A percentile compares a stretch with the other conserved stretches of the same genome.
phyloP scores from a whole-genome alignment of 2,329 filamentous ascomycete genomes.

The Aspergillus intermedius region DNA sequence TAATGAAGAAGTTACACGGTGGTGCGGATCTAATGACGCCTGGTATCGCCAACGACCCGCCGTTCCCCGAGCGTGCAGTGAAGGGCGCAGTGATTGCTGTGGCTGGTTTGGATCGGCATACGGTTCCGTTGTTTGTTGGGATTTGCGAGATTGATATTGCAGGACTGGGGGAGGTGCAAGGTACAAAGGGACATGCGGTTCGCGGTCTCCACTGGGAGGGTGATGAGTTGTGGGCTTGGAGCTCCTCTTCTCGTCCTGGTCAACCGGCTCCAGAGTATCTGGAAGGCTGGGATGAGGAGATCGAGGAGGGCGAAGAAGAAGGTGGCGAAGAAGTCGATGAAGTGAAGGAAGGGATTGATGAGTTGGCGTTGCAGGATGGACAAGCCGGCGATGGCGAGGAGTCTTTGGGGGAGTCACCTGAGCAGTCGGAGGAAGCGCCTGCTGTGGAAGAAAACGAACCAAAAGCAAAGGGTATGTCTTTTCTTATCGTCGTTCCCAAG shows the following conservation, averaged over 20 bases:
- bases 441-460: constrained; percentile 45
- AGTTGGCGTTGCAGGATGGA: constrained; percentile 27
- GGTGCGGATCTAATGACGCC: constrained; percentile 66
- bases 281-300: constrained; percentile 44
- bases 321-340: constrained; percentile 31
- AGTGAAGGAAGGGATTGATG: constrained; percentile 39
- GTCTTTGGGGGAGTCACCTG: constrained; percentile 9
- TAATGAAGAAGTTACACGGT: constrained; percentile 56
- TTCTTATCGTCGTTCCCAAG: neutral
- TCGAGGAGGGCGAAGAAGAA: constrained; percentile 24
- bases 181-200: constrained; percentile 59
- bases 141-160: constrained; percentile 59
- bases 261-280: constrained; percentile 48
- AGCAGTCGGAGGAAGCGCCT: constrained; percentile 26
- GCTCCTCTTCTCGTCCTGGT: constrained; percentile 48
- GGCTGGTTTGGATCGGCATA: constrained; percentile 53
- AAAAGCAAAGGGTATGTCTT: constrained; percentile 48
- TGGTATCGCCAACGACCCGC: constrained; percentile 57
- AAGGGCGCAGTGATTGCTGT: constrained; percentile 59
- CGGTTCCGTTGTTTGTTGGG: constrained; percentile 58
- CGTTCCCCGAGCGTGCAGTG: constrained; percentile 54
- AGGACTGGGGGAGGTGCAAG: constrained; percentile 49
- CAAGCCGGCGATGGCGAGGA: constrained; percentile 9
- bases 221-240: constrained; percentile 64
- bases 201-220: constrained; percentile 61